Evolutionary conservation across 768 basidiomycete species (phyloP), one percentile per base, ranked within the genome.

Genomic region (Mrakia blollopis): DNA sequence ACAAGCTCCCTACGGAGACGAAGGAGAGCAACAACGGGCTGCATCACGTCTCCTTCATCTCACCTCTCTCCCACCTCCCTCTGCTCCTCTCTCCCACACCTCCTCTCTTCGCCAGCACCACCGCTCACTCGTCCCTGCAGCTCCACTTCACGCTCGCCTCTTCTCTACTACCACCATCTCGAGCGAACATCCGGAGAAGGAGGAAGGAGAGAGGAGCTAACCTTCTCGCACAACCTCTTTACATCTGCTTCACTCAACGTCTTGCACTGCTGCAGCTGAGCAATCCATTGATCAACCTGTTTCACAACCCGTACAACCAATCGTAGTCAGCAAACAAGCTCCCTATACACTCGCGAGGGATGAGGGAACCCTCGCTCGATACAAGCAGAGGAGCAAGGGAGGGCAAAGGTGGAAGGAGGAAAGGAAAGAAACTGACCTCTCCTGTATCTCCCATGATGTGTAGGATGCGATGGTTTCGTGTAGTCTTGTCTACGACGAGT

Each of bases 171-270:
- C 28, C 39, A 23, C 5, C 68, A 71, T 13, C 50, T 57, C 57
- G 25, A 72, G 2, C 13, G 18, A 21, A 32, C 32, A 39, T 9
- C 16, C 25, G 32, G 63, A 37, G 63, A 57, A 28, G 14, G 67
- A 52, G 74, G 4, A 61, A 37, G 60, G 5, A 35, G 47, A 39
- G n/a, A 23, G 28, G 32, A 79, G 84, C 89, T 81, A 82, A 95
- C 97, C 92, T 97, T 98, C 88, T 98, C 96, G 87, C 97, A 99
- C 79, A 99, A 88, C 84, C 90, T 90, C 88, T 98, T 98, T 78
- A 99, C 94, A 84, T 99, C 95, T 16, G 88, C 87, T 86, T 99
- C 97, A 78, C 92, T 87, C 78, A 99, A 89, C 81, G 97, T 96
- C 84, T 99, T 98, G 87, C 97, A 99, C 82, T 94, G 92, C 85